Evolutionary conservation across 1,284 basidiomycete species (phyloP), one percentile per base, ranked within the genome.

Genomic region (Cryptococcus sp.): DNA sequence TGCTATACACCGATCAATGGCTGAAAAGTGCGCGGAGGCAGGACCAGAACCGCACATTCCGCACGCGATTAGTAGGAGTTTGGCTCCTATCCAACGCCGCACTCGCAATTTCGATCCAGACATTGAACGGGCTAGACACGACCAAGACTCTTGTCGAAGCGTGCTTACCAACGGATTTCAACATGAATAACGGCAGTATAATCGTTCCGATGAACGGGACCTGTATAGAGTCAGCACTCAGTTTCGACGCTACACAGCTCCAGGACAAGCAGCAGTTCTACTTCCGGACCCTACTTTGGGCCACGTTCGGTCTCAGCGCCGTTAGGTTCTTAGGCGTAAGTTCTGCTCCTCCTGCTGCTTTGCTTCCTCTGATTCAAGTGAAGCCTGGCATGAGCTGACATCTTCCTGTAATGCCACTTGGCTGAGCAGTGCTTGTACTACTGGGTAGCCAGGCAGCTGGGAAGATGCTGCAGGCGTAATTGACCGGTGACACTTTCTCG

Each of bases 31-130:
- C 39, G 45, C 15, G 48, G 19, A 39, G 20, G 40, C 50, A 80
- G 79, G 91, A 93, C 72, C 83, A 88, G 77, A 95, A 95, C 81
- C 90, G 88, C 80, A 94, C 93, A 1, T 96, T 95, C 88, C 87
- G 93, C 63, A 94, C 92, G 1, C 87, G 90, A 62, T 82, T 93
- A 8, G 90, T 94, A 6, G 85, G 88, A 2, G 81, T 84, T 57
- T 95, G 93, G 93, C 89, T 95, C 84, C 78, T 94, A 55, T 78
- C 85, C 11, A 95, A 95, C 71, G 89, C 89, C 20, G 82, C 77
- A 3, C 81, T 96, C 17, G 87, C 90, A 11, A 84, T 95, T 53
- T 86, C 89, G 17, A 91, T 96, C 59, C 86, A 89, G 76, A 92
- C 89, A 63, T 81, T 93, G 65, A 91, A 91, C 67, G 91, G 93